Base-by-base conservation (phyloP, 2,329 filamentous ascomycete species). In the Aspergillus ochraceus region DNA sequence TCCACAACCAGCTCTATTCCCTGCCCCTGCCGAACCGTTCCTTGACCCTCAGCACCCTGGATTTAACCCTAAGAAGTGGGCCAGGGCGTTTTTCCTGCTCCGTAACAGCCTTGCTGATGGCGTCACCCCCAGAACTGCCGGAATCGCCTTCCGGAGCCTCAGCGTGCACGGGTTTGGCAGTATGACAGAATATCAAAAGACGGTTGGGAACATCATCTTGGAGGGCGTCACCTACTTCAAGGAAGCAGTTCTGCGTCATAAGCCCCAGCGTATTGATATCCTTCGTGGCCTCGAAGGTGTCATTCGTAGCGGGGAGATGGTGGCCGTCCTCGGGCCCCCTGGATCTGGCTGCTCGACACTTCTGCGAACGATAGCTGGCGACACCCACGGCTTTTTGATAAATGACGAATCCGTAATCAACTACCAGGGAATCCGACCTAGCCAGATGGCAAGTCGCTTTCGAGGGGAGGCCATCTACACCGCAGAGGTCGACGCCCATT, bases 321-420 rank as follows among this genome's bases (percentile, higher is more conserved):
- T 83, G 45, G 71, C 82, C 10, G 81, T 83, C 1, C 73, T 83
- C 0, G 81, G 81, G 0, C 65, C 52, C 4, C 52, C 52, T 17
- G 52, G 52, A 9, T 54, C 52, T 49, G 75, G 75, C 52, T 96
- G 91, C 76, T 90, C 89, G n/a, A 95, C 91, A 1, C 87, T 94
- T 64, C 80, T 95, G 61, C 94, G 94, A 80, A 90, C 90, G 0
- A 85, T 95, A 65, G 84, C 90, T 4, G 90, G 91, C 63, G 90
- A 94, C 75, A 90, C 88, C 49, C 88, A 91, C 65, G 91, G 91
- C 55, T 88, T 94, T 69, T 85, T 83, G 63, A 80, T 93, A 24
- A 88, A 90, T 54, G 77, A 88, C 2, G 76, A 79, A 11, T 88
- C 90, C 0, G 85, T 89, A 60, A 85, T 95, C 74, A 93, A 94